A percentile compares a stretch with the other conserved stretches of the same genome.
phyloP scores from a whole-genome alignment of 2,329 filamentous ascomycete species.

The Aspergillus pseudoglaucus region DNA sequence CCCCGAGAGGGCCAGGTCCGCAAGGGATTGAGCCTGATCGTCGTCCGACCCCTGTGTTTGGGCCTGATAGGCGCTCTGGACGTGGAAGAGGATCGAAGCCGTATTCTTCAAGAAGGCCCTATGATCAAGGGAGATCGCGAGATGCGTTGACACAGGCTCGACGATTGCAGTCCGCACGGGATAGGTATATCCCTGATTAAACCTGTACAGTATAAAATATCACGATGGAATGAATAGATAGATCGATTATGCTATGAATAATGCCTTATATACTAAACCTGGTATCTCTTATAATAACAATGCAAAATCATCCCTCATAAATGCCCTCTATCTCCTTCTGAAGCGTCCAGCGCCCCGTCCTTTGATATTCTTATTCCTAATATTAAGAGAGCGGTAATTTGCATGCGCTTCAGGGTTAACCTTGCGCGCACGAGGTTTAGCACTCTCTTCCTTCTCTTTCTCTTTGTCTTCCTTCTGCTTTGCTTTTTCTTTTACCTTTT shows the following conservation, averaged over 20 bases:
- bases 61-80: slow-evolving; percentile 10
- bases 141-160: slow-evolving; percentile 14
- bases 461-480: slow-evolving; percentile 13
- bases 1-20: not conserved
- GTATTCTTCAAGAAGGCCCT: slow-evolving; percentile 7
- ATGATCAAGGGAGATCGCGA: slow-evolving; percentile 6
- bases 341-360: slow-evolving; percentile 32
- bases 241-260: slow-evolving; percentile 2
- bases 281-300: slow-evolving; percentile 12
- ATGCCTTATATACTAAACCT: slow-evolving; percentile 6
- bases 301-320: slow-evolving; percentile 15
- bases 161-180: slow-evolving; percentile 23
- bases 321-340: slow-evolving; percentile 22
- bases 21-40: slow-evolving; percentile 8
- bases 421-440: slow-evolving; percentile 24
- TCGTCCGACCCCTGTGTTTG: slow-evolving; percentile 18
- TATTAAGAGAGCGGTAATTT: slow-evolving; percentile 44
- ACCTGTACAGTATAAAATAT: not conserved
- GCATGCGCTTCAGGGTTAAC: slow-evolving; percentile 42
- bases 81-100: slow-evolving; percentile 22
- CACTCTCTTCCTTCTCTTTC: slow-evolving; percentile 16
- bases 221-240: not conserved
- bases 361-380: slow-evolving; percentile 33
- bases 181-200: slow-evolving; percentile 30
- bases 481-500: slow-evolving; percentile 8